These are phyloP conservation scores for Zygosaccharomyces gambellarensis DNA, from an alignment of 805 yeast genomes.

Conservation along the genomic window DNA sequence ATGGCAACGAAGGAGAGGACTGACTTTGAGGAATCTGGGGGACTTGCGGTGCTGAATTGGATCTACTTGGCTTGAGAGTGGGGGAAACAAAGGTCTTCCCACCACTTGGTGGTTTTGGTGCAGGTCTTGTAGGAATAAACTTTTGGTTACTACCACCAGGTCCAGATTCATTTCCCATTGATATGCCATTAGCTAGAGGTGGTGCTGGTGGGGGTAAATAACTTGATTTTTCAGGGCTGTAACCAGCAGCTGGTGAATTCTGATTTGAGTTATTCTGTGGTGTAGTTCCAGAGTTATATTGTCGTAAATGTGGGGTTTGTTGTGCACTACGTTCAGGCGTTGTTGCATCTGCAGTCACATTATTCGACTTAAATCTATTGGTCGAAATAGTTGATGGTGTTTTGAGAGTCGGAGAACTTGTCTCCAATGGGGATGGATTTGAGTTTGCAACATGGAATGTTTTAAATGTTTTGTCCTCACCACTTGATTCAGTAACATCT, in stretches of 20 bases:
- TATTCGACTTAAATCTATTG: conserved; percentile 11
- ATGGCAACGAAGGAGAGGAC: conserved; percentile 8
- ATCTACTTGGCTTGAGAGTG: conserved; percentile 1
- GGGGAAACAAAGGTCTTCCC: conserved; percentile 4
- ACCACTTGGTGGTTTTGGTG: conserved; percentile 52
- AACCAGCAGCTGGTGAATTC: conserved; percentile 5
- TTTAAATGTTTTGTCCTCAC: conserved; percentile 39
- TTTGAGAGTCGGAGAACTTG: conserved; percentile 31
- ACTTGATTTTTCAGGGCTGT: neutral
- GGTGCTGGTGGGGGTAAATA: neutral
- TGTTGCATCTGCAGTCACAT: conserved; percentile 26
- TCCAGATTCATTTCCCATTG: neutral
- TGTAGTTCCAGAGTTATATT: conserved; percentile 8
- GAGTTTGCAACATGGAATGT: conserved; percentile 34
- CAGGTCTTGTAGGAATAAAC: conserved; percentile 63
- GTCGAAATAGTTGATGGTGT: conserved; percentile 29
- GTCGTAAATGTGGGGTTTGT: conserved; percentile 18
- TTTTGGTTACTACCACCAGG: conserved; percentile 21
- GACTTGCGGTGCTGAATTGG: conserved; percentile 5
- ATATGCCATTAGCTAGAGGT: neutral
- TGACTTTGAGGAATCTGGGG: conserved; percentile 7
- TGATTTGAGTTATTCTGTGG: conserved; percentile 8
- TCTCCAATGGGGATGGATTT: conserved; percentile 23
- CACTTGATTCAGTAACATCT: conserved; percentile 43
- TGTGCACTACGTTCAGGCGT: conserved; percentile 22